Percentiles rank a stretch among this genome's conserved stretches.
These are phyloP conservation scores for Porphyra umbilicalis DNA, from an alignment of 31 red algal species.

Conservation along the genomic window DNA sequence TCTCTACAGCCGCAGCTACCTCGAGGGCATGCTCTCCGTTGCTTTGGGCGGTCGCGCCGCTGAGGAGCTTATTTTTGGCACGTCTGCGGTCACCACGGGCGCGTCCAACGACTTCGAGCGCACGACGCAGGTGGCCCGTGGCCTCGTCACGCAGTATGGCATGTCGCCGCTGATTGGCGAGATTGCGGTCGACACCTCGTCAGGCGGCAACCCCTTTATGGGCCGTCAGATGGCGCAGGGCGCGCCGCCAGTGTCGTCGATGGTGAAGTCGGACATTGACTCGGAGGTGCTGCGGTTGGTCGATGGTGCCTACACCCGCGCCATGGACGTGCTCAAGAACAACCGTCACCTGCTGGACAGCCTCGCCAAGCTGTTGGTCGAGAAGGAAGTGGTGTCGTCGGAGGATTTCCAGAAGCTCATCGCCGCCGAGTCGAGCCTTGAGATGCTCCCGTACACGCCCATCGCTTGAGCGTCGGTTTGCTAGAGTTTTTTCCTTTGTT, in stretches of 20 bases:
- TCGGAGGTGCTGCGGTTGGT: conserved; percentile 85
- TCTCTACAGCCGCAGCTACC: conserved; percentile 90
- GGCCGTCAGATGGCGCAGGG: conserved; percentile 79
- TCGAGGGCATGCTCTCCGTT: conserved; percentile 92
- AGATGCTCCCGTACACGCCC: conserved; percentile 84
- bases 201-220: conserved; percentile 80
- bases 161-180: conserved; percentile 87
- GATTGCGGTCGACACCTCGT: conserved; percentile 50
- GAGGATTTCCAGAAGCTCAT: conserved; percentile 92
- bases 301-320: conserved; percentile 78
- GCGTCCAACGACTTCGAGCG: conserved; percentile 96
- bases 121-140: conserved; percentile 85
- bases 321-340: conserved; percentile 56
- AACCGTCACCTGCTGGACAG: conserved; percentile 78
- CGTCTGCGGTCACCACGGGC: conserved; percentile 88
- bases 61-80: conserved; percentile 94
- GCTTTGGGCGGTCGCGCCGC: conserved; percentile 95
- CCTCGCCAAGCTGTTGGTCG: conserved; percentile 71
- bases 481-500: background rate
- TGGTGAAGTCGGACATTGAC: conserved; percentile 59
- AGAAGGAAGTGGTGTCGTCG: conserved; percentile 95
- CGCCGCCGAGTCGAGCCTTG: conserved; percentile 56
- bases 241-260: conserved; percentile 41
- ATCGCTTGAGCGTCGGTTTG: background rate
- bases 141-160: conserved; percentile 89